Evolutionary conservation across 306 rosid genomes (phyloP), one percentile per base, ranked within the genome.

Genomic region (Delonix regia): DNA sequence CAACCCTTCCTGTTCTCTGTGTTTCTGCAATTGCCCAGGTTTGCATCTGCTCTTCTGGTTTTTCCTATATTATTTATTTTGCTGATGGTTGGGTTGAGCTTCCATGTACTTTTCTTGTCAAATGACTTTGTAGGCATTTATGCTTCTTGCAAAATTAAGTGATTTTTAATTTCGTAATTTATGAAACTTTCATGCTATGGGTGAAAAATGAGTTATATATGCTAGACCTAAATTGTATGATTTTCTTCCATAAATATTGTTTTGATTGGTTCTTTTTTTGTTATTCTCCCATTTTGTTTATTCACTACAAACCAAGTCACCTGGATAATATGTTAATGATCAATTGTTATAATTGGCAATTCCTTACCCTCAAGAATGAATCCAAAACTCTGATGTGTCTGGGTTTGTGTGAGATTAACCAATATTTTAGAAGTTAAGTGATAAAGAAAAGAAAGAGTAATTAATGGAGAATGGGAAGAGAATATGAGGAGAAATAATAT

Each of bases 1-100:
- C 91, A 74, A 96, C 98, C 59, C 87, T 96, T 71, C 99, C 99
- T 2, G 36, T 96, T 78, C 90, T 96, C 30, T 91, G 97, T 75
- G 74, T 96, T 85, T 96, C 98, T 80, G 99, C 99, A 18, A 59
- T 91, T 79, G 99, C 99, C 71, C 99, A 96, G 99, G 99, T 96
- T 74, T 81, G 89, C 66, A 38, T 49, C 83, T 68, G 65, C n/a
- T 82, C 57, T 59, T 71, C 78, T 79, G 76, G 59, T 71, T 78
- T 78, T 60, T 75, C 60, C 33, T 24, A 2, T 57, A 62, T 38
- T 68, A 52, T 21, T 18, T 72, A 57, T 30, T 84, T 73, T 1
- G 52, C 56, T 55, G 57, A 33, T 59, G 61, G 75, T 71, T 84
- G 72, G 77, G 57, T 67, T 41, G 59, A 71, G 65, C 59, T 61